Conservation (phyloP, 371 early-diverging fungal species). For the Apophysomyces elegans region DNA sequence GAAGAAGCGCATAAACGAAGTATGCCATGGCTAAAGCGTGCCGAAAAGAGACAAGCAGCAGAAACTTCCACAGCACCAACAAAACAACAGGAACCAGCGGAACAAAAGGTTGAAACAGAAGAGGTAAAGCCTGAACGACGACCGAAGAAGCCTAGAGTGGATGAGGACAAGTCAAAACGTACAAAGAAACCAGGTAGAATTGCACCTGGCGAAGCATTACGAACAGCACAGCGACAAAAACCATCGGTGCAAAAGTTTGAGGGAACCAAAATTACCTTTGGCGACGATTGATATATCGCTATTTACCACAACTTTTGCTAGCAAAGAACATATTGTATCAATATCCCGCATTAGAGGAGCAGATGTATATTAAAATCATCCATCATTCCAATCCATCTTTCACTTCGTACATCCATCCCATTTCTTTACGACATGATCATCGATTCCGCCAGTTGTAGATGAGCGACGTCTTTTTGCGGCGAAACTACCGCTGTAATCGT, state of each 20-base stretch:
- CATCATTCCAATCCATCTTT: background rate
- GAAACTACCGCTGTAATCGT: constrained; percentile 20
- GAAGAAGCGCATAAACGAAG: constrained; percentile 63
- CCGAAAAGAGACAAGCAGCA: constrained; percentile 37
- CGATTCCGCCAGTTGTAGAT: constrained; percentile 12
- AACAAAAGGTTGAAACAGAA: constrained; percentile 33
- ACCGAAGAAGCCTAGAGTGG: constrained; percentile 19
- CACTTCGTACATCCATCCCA: constrained; percentile 12
- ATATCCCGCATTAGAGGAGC: background rate
- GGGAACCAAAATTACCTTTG: constrained; percentile 69
- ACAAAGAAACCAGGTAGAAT: constrained; percentile 37
- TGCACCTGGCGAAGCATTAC: constrained; percentile 55
- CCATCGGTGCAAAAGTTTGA: constrained; percentile 66
- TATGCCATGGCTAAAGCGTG: constrained; percentile 56
- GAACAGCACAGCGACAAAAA: constrained; percentile 53
- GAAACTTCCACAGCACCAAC: constrained; percentile 5
- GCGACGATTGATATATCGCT: constrained; percentile 14
- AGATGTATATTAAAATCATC: background rate
- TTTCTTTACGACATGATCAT: constrained; percentile 24
- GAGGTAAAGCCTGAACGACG: constrained; percentile 36
- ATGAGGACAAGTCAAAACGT: constrained; percentile 28
- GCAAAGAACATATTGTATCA: background rate
- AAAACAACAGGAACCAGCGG: constrained; percentile 25
- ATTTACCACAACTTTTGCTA: no score
- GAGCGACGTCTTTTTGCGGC: constrained; percentile 23